A percentile compares a stretch with the other conserved stretches of the same genome.
Conservation (phyloP, 2,329 filamentous ascomycete species). For the Coleophoma eucalyptorum region DNA sequence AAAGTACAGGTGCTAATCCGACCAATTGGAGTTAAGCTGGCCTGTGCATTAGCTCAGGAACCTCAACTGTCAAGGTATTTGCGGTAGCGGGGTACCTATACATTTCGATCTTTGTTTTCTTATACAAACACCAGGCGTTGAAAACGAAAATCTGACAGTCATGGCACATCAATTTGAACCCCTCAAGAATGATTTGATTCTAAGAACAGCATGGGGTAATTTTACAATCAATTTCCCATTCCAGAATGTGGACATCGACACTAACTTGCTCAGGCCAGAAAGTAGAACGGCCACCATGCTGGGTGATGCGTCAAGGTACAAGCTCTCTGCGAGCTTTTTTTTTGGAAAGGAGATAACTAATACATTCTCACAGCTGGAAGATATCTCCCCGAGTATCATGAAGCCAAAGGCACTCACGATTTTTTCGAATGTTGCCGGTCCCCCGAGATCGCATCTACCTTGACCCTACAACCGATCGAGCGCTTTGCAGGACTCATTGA, state of each 20-base stretch:
- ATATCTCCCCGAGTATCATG: constrained; percentile 96
- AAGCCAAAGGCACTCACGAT: constrained; percentile 85
- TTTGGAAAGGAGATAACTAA: not conserved
- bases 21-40: no score
- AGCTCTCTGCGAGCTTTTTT: not conserved
- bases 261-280: constrained; percentile 61
- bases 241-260: constrained; percentile 3
- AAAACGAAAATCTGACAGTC: no score
- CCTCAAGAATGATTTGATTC: constrained; percentile 86
- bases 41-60: no score
- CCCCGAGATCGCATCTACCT: constrained; percentile 86
- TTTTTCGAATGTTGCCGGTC: constrained; percentile 98
- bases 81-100: no score
- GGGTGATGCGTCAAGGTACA: constrained; percentile 98
- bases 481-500: constrained; percentile 88
- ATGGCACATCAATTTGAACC: constrained; percentile 57
- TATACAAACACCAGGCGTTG: no score
- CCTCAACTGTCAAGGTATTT: no score
- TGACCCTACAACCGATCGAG: constrained; percentile 93
- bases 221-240: constrained; percentile 1
- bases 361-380: constrained; percentile 65
- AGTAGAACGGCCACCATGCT: constrained; percentile 91
- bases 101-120: no score
- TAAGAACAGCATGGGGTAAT: constrained; percentile 83
- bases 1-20: no score